These are phyloP conservation scores for Globisporangium camurandrum DNA, from an alignment of 352 stramenopile genomes.

Conservation along the genomic window DNA sequence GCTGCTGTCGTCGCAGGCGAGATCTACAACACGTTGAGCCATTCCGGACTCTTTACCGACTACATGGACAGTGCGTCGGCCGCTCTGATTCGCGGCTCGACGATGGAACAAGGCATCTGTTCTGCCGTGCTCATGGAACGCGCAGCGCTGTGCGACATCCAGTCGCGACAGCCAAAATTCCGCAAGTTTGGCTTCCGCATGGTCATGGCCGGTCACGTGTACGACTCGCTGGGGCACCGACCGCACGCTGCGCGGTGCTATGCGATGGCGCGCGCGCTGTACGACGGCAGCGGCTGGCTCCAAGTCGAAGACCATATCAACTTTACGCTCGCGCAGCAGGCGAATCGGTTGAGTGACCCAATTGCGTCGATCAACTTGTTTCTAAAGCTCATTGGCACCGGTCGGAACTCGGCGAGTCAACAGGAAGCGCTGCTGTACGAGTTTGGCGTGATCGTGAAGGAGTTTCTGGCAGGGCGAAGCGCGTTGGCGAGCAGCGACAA, in stretches of 20 bases:
- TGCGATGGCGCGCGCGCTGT: conserved; percentile 64
- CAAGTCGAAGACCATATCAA: conserved; percentile 87
- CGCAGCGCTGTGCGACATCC: conserved; percentile 70
- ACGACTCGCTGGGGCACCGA: conserved; percentile 61
- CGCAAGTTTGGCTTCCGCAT: conserved; percentile 87
- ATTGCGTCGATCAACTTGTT: conserved; percentile 83
- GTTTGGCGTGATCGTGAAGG: conserved; percentile 80
- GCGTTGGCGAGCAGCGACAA: conserved; percentile 16
- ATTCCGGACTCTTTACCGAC: conserved; percentile 72
- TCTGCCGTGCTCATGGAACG: conserved; percentile 77
- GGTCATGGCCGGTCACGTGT: conserved; percentile 85
- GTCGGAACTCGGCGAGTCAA: conserved; percentile 73
- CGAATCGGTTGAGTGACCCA: conserved; percentile 63
- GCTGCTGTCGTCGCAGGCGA: conserved; percentile 70
- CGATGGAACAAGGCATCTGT: conserved; percentile 80
- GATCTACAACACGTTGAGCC: conserved; percentile 68
- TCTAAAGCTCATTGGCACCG: conserved; percentile 78
- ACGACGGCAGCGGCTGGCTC: conserved; percentile 76
- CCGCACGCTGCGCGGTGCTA: conserved; percentile 81
- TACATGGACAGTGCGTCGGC: conserved; percentile 84
- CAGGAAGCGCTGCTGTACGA: conserved; percentile 79
- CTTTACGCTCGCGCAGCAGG: conserved; percentile 77
- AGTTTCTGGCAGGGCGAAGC: conserved; percentile 54
- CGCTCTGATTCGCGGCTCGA: conserved; percentile 74
- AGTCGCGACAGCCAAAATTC: conserved; percentile 61